These are phyloP conservation scores for Bocquillonia castaneifolia DNA, from an alignment of 441 rosid species.

Conservation along the genomic window DNA sequence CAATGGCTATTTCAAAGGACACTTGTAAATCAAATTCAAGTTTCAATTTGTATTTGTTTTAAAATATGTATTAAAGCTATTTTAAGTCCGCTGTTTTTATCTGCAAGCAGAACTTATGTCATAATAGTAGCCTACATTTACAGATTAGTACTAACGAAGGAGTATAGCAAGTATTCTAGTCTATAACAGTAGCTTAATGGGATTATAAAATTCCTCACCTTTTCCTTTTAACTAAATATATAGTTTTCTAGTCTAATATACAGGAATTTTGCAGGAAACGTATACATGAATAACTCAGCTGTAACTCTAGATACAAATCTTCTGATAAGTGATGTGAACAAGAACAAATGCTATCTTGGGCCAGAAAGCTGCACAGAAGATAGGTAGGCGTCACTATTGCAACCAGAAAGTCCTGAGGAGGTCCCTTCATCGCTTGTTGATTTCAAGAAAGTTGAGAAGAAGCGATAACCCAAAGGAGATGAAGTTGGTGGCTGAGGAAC, in stretches of 20 bases:
- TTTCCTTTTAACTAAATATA: too few relatives aligned
- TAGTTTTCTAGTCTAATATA: constrained; percentile 25
- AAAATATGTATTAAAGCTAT: too few relatives aligned
- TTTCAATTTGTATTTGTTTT: too few relatives aligned
- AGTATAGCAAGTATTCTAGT: too few relatives aligned
- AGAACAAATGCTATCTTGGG: constrained; percentile 55
- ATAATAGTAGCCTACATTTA: too few relatives aligned
- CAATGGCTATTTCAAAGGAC: too few relatives aligned
- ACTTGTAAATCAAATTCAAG: too few relatives aligned
- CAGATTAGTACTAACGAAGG: too few relatives aligned
- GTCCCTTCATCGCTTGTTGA: constrained; percentile 62
- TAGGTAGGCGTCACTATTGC: constrained; percentile 56
- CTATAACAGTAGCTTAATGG: neutral
- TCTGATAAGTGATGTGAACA: constrained; percentile 17
- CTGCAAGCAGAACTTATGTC: too few relatives aligned
- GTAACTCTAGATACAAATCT: too few relatives aligned
- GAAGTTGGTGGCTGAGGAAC: constrained; percentile 63
- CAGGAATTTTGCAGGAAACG: constrained; percentile 12
- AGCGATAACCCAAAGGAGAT: constrained; percentile 60
- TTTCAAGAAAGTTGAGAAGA: constrained; percentile 44
- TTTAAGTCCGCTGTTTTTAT: too few relatives aligned
- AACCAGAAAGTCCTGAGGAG: constrained; percentile 71
- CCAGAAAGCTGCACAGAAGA: constrained; percentile 89
- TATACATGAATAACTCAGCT: too few relatives aligned
- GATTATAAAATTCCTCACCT: constrained; percentile 26